These are phyloP conservation scores for Tulasnella sp. DNA, from an alignment of 768 basidiomycete species.

Conservation along the genomic window DNA sequence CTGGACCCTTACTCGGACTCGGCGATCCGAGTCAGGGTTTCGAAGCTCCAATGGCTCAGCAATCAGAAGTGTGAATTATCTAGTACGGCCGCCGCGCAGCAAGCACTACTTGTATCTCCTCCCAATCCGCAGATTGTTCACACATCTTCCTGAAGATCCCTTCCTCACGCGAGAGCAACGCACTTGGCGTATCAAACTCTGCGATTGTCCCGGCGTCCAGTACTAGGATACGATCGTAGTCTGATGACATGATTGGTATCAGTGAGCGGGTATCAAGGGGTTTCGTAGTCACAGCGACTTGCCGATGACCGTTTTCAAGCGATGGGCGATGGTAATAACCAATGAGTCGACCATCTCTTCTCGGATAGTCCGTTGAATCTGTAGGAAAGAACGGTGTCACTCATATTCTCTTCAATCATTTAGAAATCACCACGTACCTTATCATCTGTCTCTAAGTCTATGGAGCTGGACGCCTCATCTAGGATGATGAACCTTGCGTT, in stretches of 20 bases:
- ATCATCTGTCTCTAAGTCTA: slow-evolving; percentile 60
- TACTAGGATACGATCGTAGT: slow-evolving; percentile 61
- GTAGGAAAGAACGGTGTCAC: not conserved
- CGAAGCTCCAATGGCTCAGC: too few relatives aligned
- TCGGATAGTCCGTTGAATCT: slow-evolving; percentile 62
- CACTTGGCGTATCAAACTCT: slow-evolving; percentile 63
- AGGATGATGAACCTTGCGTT: slow-evolving; percentile 57
- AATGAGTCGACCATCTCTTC: slow-evolving; percentile 61
- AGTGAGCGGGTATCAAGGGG: not conserved
- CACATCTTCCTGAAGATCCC: slow-evolving; percentile 64
- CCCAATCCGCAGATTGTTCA: slow-evolving; percentile 36
- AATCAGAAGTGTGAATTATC: too few relatives aligned
- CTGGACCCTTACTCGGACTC: too few relatives aligned
- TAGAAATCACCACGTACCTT: slow-evolving; percentile 32
- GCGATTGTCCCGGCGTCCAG: slow-evolving; percentile 54
- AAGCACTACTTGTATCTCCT: slow-evolving; percentile 4
- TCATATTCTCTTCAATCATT: slow-evolving; percentile 23
- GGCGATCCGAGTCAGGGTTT: too few relatives aligned
- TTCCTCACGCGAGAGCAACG: slow-evolving; percentile 41
- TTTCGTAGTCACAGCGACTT: not conserved
- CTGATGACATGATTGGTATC: slow-evolving; percentile 21
- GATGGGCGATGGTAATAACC: slow-evolving; percentile 77
- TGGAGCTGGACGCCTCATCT: slow-evolving; percentile 72
- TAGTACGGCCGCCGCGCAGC: too few relatives aligned
- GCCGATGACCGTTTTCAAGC: slow-evolving; percentile 59